Percentiles rank a stretch among this genome's conserved stretches.
These are phyloP conservation scores for Larix kaempferi DNA, from an alignment of 75 land plant genomes.

Conservation along the genomic window DNA sequence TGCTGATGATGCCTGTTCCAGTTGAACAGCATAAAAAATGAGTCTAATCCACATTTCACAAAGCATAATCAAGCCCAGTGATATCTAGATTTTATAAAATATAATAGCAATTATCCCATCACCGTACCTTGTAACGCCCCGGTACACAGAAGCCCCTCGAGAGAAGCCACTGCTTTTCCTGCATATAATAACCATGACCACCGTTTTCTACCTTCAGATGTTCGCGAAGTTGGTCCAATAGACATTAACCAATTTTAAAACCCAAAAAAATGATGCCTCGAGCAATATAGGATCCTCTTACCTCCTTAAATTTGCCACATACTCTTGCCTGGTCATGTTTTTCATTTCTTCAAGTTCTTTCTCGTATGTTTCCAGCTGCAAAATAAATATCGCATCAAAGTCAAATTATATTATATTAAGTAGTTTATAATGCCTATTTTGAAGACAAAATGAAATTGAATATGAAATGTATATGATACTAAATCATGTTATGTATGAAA, in stretches of 20 bases:
- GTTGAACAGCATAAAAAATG: background rate
- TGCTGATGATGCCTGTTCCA: conserved; percentile 75
- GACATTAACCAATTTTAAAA: background rate
- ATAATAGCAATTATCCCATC: background rate
- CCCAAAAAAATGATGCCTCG: background rate
- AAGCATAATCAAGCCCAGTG: background rate
- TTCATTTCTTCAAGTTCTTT: conserved; percentile 56
- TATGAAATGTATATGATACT: too few species aligned
- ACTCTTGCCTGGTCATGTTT: conserved; percentile 55
- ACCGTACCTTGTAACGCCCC: conserved; percentile 73
- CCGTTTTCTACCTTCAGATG: too few species aligned
- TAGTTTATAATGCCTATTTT: too few species aligned
- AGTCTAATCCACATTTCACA: background rate
- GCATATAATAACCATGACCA: background rate
- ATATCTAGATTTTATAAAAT: background rate
- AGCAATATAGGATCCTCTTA: background rate
- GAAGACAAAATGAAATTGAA: too few species aligned
- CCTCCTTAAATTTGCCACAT: conserved; percentile 52
- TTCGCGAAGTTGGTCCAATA: too few species aligned
- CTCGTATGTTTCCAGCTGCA: conserved; percentile 18
- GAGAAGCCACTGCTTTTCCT: conserved; percentile 85
- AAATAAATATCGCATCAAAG: background rate
- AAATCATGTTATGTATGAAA: too few species aligned
- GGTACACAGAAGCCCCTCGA: conserved; percentile 72
- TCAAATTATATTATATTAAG: too few species aligned